Evolutionary conservation across 805 yeast genomes (phyloP).

Genomic region (Ogataea nonfermentans): DNA sequence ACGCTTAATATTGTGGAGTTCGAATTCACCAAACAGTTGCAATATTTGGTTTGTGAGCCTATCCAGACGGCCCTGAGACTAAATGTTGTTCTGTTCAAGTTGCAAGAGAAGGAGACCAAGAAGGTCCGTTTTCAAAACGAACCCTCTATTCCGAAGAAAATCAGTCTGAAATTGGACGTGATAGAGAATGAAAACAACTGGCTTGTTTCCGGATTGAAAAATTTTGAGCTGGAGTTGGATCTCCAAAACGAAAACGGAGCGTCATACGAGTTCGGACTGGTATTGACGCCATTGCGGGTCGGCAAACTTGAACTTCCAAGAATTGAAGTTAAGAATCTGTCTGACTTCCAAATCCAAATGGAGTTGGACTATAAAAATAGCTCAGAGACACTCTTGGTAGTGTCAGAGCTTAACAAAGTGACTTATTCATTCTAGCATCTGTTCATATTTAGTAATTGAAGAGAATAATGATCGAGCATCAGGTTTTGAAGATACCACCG

Average conservation of each 20-base stretch:
- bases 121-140: conserved; percentile 31
- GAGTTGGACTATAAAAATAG: conserved; percentile 69
- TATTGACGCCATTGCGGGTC: conserved; percentile 69
- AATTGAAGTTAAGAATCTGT: conserved; percentile 42
- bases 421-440: conserved; percentile 50
- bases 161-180: conserved; percentile 27
- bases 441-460: conserved; percentile 30
- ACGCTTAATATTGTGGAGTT: conserved; percentile 59
- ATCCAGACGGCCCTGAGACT: conserved; percentile 46
- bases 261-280: conserved; percentile 36
- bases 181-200: conserved; percentile 54
- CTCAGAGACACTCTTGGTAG: conserved; percentile 65
- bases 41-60: conserved; percentile 62
- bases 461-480: conserved; percentile 57
- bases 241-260: conserved; percentile 16
- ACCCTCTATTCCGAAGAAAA: conserved; percentile 15
- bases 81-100: conserved; percentile 22
- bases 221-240: conserved; percentile 40
- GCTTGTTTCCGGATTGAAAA: conserved; percentile 73
- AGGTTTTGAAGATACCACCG: conserved; percentile 70
- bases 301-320: conserved; percentile 73
- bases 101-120: conserved; percentile 25
- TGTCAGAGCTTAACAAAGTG: conserved; percentile 64
- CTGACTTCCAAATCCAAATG: conserved; percentile 40
- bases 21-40: conserved; percentile 38